Conservation (phyloP, 2,329 filamentous ascomycete genomes). For the Polychaeton citri region DNA sequence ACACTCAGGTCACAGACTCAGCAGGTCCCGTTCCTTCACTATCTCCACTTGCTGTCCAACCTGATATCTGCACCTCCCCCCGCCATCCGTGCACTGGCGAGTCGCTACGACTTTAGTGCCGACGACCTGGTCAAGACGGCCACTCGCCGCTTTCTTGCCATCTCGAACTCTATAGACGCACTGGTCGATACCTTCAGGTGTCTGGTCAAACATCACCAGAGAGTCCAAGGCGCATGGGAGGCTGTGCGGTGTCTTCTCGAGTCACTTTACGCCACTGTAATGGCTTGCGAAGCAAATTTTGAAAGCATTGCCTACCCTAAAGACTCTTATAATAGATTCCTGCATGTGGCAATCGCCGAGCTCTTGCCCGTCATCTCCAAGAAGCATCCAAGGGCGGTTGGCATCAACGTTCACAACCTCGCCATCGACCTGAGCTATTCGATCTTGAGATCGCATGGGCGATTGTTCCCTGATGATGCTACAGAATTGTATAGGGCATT, state of each 20-base stretch:
- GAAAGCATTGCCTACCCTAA: too few species aligned
- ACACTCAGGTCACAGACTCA: slow-evolving; percentile 6
- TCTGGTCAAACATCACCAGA: background rate
- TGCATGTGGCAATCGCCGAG: too few species aligned
- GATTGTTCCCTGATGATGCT: slow-evolving; percentile 1
- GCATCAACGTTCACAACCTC: slow-evolving; percentile 11
- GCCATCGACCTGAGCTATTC: slow-evolving; percentile 5
- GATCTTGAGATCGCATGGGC: slow-evolving; percentile 1
- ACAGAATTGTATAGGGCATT: slow-evolving; percentile 10
- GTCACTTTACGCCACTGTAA: too few species aligned
- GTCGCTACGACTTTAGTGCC: background rate
- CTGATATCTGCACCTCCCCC: background rate
- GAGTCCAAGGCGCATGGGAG: background rate
- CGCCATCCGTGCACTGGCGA: background rate
- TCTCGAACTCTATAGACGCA: background rate
- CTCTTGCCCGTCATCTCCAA: slow-evolving; percentile 15
- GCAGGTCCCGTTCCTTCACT: slow-evolving; percentile 7
- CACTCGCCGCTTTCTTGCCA: background rate
- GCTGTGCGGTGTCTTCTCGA: too few species aligned
- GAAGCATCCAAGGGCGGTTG: slow-evolving; percentile 18
- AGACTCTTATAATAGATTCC: too few species aligned
- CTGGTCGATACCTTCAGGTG: background rate
- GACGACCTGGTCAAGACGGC: background rate
- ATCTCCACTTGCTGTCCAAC: slow-evolving; percentile 8
- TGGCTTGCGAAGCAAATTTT: too few species aligned